Percentiles rank a stretch among this genome's conserved stretches.
Conservation (phyloP, 75 land plant genomes). For the Cupressus sempervirens region DNA sequence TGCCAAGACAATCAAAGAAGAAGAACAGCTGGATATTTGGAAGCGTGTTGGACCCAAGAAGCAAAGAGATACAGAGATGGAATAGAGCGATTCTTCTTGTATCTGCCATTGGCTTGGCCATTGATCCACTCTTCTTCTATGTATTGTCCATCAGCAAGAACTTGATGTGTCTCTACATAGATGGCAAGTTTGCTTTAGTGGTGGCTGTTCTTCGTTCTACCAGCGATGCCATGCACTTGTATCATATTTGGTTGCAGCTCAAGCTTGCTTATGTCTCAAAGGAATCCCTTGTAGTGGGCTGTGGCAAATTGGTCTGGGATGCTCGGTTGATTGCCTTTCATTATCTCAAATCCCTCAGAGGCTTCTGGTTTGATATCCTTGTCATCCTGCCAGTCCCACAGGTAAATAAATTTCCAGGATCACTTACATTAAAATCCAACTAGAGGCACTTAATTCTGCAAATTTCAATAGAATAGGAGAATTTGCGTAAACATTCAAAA, state of each 20-base stretch:
- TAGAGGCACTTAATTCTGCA: neutral
- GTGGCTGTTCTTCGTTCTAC: constrained; percentile 65
- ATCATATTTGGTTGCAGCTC: constrained; percentile 81
- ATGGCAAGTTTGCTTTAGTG: constrained; percentile 49
- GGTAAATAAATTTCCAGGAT: constrained; percentile 34
- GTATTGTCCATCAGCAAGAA: constrained; percentile 50
- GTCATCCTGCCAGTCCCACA: constrained; percentile 93
- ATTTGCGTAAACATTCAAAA: neutral
- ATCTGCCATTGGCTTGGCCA: constrained; percentile 55
- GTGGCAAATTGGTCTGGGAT: constrained; percentile 96
- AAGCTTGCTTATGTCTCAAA: constrained; percentile 79
- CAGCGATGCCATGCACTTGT: constrained; percentile 63
- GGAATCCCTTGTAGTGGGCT: constrained; percentile 80
- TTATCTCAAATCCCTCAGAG: constrained; percentile 57
- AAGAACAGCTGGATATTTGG: constrained; percentile 38
- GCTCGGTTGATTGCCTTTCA: constrained; percentile 56
- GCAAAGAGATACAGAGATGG: constrained; percentile 53
- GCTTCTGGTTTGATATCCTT: constrained; percentile 78
- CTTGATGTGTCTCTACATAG: constrained; percentile 59
- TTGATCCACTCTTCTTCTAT: constrained; percentile 88
- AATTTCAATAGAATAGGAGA: neutral
- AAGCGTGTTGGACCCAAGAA: constrained; percentile 71
- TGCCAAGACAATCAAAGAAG: constrained; percentile 8
- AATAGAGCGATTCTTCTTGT: constrained; percentile 70
- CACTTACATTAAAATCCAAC: neutral